Conservation (phyloP, 2,329 filamentous ascomycete genomes). For the Aureobasidium sp. region DNA sequence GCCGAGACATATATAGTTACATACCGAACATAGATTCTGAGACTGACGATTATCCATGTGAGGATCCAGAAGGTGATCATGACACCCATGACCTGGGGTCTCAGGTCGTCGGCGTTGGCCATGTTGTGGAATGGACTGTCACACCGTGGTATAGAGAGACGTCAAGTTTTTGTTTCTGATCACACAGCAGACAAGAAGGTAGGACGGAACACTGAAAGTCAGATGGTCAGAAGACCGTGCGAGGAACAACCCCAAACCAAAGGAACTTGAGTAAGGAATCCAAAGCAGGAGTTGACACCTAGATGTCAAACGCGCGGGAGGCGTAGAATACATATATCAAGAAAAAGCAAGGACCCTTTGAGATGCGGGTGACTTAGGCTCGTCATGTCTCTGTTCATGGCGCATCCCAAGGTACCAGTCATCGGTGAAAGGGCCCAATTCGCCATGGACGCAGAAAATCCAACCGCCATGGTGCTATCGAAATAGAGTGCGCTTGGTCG, state of each 20-base stretch:
- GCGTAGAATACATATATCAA: neutral
- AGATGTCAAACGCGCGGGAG: neutral
- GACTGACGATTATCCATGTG: neutral
- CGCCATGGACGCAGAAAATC: neutral
- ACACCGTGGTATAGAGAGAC: neutral
- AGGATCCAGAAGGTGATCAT: constrained; percentile 9
- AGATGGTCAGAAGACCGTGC: neutral
- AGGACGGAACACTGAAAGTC: neutral
- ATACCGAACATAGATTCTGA: constrained; percentile 17
- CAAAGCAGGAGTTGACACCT: neutral
- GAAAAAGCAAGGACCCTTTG: neutral
- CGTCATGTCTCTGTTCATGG: constrained; percentile 3
- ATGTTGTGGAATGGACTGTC: neutral
- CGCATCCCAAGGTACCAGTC: neutral
- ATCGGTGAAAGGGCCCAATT: too few relatives aligned
- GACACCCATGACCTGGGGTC: constrained; percentile 3
- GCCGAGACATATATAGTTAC: neutral
- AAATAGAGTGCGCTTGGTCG: neutral
- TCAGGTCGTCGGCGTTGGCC: neutral
- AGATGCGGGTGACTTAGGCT: neutral
- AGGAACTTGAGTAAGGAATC: neutral
- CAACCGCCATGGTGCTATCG: neutral
- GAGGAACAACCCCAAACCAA: neutral
- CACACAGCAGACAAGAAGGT: neutral
- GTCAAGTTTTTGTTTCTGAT: neutral